Base-by-base conservation (phyloP, 169 alveolate species). In the Eimeria zaria region DNA sequence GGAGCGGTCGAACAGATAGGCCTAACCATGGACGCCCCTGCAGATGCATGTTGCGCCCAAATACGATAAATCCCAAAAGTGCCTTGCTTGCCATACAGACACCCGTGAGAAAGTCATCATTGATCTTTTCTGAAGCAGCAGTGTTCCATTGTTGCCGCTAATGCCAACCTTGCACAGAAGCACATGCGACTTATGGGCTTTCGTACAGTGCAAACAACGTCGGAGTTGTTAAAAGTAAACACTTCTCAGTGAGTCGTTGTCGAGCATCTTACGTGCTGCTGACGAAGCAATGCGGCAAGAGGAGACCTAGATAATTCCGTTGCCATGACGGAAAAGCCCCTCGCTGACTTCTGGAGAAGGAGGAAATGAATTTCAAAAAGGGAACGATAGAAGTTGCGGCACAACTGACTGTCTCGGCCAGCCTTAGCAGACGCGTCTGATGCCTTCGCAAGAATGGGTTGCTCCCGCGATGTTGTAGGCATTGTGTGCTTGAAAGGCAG, bases 1-100 rank as follows among this genome's bases (percentile, higher is more conserved):
- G 91, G 2, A 46, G 51, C 78, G 85, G 83, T 44, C 96, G 95
- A 27, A 90, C 81, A 24, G 93, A 87, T 46, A 87, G 20, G 48
- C 93, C 93, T 48, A 87, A 55, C 93, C 93, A 87, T 22, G 93
- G 62, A 62, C 83, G 93, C 24, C 93, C 73, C 93, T 87, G 93
- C 20, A 44, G 30, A 60, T n/a, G 51, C 91, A 18, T 11, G 5
- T 2, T 11, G 46, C 41, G 24, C 33, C 83, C 11, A 73, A 73
- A 39, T 20, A 39, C 53, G 33, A n/a, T n/a, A n/a, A n/a, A n/a
- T n/a, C n/a, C n/a, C n/a, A n/a, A n/a, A n/a, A n/a, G n/a, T n/a
- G n/a, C n/a, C n/a, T n/a, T n/a, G n/a, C n/a, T n/a, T n/a, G 46
- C 46, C 12, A 41, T 53, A 30, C 36, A 39, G 6, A 1, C 83